Evolutionary conservation across 2,329 filamentous ascomycete genomes (phyloP).

Genomic region (Trichoderma sp.): DNA sequence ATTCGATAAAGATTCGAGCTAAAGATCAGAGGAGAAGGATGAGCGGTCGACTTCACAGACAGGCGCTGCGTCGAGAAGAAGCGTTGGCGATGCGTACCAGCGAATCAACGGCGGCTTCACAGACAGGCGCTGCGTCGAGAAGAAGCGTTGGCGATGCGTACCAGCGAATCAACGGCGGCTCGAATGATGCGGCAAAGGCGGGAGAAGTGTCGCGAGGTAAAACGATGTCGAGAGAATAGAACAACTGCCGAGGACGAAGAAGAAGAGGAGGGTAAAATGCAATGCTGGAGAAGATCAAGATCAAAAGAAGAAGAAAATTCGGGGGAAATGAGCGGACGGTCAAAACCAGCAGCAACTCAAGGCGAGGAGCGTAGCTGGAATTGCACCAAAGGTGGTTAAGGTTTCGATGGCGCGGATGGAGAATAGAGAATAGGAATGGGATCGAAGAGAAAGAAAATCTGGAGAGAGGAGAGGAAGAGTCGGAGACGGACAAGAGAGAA

Average conservation of each 20-base stretch:
- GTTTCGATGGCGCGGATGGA: constrained; percentile 30
- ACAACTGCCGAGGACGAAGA: constrained; percentile 5
- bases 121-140: constrained; percentile 5
- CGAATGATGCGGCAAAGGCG: constrained; percentile 28
- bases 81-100: constrained; percentile 25
- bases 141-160: constrained; percentile 21
- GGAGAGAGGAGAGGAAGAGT: constrained; percentile 18
- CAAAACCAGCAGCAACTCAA: constrained; percentile 59
- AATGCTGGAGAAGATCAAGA: constrained; percentile 35
- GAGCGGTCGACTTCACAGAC: neutral
- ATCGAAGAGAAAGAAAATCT: constrained; percentile 15
- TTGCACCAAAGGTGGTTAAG: constrained; percentile 50
- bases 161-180: constrained; percentile 23
- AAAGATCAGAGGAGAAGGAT: neutral
- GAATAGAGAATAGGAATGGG: constrained; percentile 19
- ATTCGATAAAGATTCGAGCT: constrained; percentile 31
- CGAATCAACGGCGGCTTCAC: constrained; percentile 21
- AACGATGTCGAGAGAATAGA: constrained; percentile 18
- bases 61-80: constrained; percentile 5
- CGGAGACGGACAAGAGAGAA: constrained; percentile 5
- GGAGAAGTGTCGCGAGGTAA: constrained; percentile 24
- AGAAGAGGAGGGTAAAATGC: constrained; percentile 14
- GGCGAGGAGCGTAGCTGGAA: constrained; percentile 57
- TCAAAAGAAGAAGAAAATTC: constrained; percentile 32
- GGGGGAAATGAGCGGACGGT: constrained; percentile 59